Percentiles rank a stretch among this genome's conserved stretches.
These are phyloP conservation scores for Trichosphaerium sp. DNA, from an alignment of 78 protist species.

Conservation along the genomic window DNA sequence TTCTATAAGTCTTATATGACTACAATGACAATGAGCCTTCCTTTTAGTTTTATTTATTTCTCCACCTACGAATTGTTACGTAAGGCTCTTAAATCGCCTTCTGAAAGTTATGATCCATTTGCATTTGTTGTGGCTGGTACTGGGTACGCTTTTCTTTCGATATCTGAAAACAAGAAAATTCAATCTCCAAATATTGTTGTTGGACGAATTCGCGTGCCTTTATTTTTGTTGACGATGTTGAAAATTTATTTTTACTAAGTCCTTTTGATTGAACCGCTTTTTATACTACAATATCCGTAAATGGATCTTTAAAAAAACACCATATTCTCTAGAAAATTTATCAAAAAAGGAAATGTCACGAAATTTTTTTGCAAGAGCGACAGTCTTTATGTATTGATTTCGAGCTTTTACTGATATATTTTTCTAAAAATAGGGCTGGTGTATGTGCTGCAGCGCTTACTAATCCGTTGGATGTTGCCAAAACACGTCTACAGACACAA, in stretches of 20 bases:
- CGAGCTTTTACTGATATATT: slow-evolving; percentile 7
- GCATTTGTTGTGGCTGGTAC: too few species aligned
- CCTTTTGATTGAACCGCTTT: too few species aligned
- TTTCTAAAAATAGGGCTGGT: slow-evolving; percentile 60
- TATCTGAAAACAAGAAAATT: too few species aligned
- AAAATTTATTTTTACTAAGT: too few species aligned
- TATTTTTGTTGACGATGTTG: too few species aligned
- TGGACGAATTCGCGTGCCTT: too few species aligned
- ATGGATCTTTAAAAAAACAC: too few species aligned
- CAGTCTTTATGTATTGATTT: too few species aligned
- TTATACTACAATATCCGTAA: too few species aligned
- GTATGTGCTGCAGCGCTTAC: slow-evolving; percentile 47
- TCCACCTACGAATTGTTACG: slow-evolving; percentile 42
- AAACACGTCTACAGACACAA: slow-evolving; percentile 54
- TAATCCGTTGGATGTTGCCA: slow-evolving; percentile 61
- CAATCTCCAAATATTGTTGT: too few species aligned
- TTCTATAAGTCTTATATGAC: slow-evolving; percentile 45
- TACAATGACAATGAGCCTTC: slow-evolving; percentile 53
- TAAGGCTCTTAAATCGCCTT: neutral
- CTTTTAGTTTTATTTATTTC: slow-evolving; percentile 35
- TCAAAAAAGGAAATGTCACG: neutral
- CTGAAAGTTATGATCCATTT: neutral
- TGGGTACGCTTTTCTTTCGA: too few species aligned
- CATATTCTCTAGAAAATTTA: neutral
- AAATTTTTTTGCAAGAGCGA: too few species aligned